Conservation (phyloP, 345 rosid genomes). For the Cardamine chenopodiifolia region DNA sequence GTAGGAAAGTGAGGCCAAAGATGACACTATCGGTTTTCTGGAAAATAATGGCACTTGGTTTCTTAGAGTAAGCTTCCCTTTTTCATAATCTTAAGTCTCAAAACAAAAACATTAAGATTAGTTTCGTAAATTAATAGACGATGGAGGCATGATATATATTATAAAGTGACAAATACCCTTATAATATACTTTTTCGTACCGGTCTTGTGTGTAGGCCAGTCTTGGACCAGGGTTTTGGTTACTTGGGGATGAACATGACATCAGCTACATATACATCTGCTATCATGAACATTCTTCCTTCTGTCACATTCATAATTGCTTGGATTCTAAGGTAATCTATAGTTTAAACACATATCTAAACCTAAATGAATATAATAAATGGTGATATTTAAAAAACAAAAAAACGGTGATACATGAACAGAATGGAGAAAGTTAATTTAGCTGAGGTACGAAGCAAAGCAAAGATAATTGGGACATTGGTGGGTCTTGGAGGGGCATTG, state of each 20-base stretch:
- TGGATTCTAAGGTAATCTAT: slow-evolving; percentile 55
- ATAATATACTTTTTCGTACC: not conserved
- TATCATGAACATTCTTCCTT: slow-evolving; percentile 76
- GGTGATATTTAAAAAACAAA: not conserved
- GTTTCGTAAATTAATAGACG: not conserved
- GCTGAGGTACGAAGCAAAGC: slow-evolving; percentile 58
- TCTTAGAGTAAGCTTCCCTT: slow-evolving; percentile 54
- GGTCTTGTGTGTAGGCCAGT: slow-evolving; percentile 59
- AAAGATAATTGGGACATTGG: slow-evolving; percentile 61
- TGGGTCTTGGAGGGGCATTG: slow-evolving; percentile 67
- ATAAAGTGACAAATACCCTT: not conserved
- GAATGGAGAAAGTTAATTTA: slow-evolving; percentile 60
- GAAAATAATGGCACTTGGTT: slow-evolving; percentile 63
- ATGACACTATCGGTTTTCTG: slow-evolving; percentile 64
- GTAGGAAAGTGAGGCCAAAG: slow-evolving; percentile 80
- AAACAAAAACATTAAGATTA: not conserved
- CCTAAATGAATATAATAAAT: not conserved
- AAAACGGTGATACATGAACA: slow-evolving; percentile 16
- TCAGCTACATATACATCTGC: slow-evolving; percentile 75
- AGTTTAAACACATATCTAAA: slow-evolving; percentile 7
- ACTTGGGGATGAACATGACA: slow-evolving; percentile 69
- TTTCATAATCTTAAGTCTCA: not conserved
- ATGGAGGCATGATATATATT: not conserved
- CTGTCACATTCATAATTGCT: slow-evolving; percentile 72
- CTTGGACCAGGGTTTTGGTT: slow-evolving; percentile 69